phyloP scores from a whole-genome alignment of 306 rosid species.

The Fragaria ananassa region DNA sequence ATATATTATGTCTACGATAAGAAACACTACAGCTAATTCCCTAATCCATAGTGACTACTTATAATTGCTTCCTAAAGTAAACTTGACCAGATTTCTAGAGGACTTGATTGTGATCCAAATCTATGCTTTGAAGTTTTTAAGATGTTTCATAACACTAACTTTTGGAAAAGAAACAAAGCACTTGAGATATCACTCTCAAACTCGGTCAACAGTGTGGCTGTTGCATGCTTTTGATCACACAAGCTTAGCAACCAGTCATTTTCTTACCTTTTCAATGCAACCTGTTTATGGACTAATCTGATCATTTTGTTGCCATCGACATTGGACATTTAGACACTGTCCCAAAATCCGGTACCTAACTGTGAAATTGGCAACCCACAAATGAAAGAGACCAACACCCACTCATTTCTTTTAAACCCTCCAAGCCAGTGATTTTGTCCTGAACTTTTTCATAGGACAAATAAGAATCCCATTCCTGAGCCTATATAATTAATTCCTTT shows the following conservation, averaged over 20 bases:
- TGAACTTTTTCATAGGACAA: neutral
- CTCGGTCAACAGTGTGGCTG: neutral
- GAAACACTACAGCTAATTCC: neutral
- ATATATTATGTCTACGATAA: neutral
- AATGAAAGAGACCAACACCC: neutral
- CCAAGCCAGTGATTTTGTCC: neutral
- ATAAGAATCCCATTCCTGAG: neutral
- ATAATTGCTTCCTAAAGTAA: neutral
- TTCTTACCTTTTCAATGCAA: neutral
- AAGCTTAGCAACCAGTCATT: neutral
- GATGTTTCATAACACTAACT: neutral
- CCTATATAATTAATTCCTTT: neutral
- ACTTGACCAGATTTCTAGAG: neutral
- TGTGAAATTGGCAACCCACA: neutral
- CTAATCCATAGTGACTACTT: neutral
- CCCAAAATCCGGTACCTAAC: neutral
- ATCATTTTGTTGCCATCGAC: neutral
- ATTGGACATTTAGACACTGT: neutral
- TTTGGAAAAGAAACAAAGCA: neutral
- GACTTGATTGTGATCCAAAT: neutral
- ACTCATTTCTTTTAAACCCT: neutral
- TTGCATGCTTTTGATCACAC: neutral
- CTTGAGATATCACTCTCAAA: neutral
- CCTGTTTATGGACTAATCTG: neutral
- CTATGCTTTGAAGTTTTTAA: neutral